Evolutionary conservation across 1,284 basidiomycete species (phyloP).

Genomic region (Filobasidium uniguttulatum): DNA sequence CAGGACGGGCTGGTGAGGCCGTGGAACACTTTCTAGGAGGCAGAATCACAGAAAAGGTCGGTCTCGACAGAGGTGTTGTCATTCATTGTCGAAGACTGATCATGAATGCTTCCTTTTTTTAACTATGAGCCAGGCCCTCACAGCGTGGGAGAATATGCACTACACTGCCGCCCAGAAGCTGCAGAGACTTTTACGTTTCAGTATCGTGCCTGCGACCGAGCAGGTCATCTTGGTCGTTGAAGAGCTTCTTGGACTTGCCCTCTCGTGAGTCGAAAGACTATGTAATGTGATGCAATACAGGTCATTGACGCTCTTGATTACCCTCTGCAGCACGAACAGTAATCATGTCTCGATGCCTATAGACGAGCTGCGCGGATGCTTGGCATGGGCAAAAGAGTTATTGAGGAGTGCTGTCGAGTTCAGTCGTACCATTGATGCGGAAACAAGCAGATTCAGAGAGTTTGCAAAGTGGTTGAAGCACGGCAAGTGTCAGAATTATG

Average conservation of each 20-base stretch:
- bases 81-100: neutral
- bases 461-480: slow-evolving; percentile 33
- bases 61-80: neutral
- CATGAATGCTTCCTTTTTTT: too few species aligned
- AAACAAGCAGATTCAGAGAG: slow-evolving; percentile 15
- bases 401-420: neutral
- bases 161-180: slow-evolving; percentile 21
- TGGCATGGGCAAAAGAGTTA: neutral
- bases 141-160: slow-evolving; percentile 29
- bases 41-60: slow-evolving; percentile 27
- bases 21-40: slow-evolving; percentile 33
- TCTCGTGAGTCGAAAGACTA: slow-evolving; percentile 20
- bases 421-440: neutral
- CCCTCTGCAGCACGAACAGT: too few species aligned
- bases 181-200: slow-evolving; percentile 24
- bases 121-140: slow-evolving; percentile 27
- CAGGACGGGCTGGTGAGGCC: slow-evolving; percentile 23
- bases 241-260: slow-evolving; percentile 23
- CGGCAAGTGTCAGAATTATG: too few species aligned
- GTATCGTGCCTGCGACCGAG: slow-evolving; percentile 27
- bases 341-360: too few species aligned
- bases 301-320: too few species aligned
- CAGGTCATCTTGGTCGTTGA: slow-evolving; percentile 26
- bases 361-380: too few species aligned
- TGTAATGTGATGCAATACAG: too few species aligned